A percentile compares a stretch with the other conserved stretches of the same genome.
Conservation (phyloP, 2,329 filamentous ascomycete species). For the Fusarium globosum region DNA sequence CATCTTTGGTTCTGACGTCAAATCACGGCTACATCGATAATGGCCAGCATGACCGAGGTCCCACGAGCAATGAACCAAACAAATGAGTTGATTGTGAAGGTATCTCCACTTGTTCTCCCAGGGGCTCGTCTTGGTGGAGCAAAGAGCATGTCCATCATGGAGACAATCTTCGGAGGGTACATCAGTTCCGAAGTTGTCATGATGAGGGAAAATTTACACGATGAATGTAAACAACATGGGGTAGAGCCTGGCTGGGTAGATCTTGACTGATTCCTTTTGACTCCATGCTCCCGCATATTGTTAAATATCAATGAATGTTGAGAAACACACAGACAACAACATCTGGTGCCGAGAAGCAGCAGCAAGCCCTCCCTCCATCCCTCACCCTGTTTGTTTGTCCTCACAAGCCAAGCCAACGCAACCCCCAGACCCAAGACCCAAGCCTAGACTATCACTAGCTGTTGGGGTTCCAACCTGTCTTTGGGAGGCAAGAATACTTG, state of each 20-base stretch:
- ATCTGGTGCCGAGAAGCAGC: slow-evolving; percentile 23
- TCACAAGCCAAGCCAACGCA: slow-evolving; percentile 12
- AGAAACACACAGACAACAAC: slow-evolving; percentile 15
- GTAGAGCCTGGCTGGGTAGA: neutral
- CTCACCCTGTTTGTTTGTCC: neutral
- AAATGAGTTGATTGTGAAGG: neutral
- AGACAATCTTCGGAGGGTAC: slow-evolving; percentile 10
- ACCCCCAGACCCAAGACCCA: slow-evolving; percentile 24
- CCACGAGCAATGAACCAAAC: slow-evolving; percentile 32
- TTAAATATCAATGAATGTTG: neutral
- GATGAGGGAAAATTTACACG: slow-evolving; percentile 16
- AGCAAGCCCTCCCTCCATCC: slow-evolving; percentile 20
- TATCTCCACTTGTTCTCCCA: slow-evolving; percentile 21
- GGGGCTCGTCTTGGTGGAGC: slow-evolving; percentile 21
- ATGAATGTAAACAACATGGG: neutral
- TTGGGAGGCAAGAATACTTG: neutral
- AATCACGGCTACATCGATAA: slow-evolving; percentile 7
- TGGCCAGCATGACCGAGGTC: slow-evolving; percentile 39
- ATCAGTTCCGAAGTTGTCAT: slow-evolving; percentile 33
- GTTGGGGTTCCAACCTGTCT: slow-evolving; percentile 28
- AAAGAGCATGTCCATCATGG: slow-evolving; percentile 14
- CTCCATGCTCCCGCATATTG: neutral
- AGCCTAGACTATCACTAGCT: slow-evolving; percentile 11
- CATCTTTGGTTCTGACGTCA: slow-evolving; percentile 42
- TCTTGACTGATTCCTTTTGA: slow-evolving; percentile 4